Conservation (phyloP, 2,329 filamentous ascomycete species). For the Penicillium thymicola region DNA sequence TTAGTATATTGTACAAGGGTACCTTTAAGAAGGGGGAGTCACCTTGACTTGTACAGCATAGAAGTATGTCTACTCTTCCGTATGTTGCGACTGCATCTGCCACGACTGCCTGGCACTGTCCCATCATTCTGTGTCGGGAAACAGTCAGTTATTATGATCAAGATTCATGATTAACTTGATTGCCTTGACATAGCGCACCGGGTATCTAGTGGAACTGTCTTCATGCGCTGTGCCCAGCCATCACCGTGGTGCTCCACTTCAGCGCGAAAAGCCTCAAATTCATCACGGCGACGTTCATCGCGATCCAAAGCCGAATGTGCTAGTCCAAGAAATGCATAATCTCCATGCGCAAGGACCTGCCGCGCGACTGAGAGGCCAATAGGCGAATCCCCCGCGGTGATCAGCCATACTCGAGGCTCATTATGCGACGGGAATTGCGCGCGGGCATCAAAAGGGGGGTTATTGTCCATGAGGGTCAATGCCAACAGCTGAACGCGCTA, state of each 20-base stretch:
- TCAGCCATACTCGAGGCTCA: slow-evolving; percentile 82
- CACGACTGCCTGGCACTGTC: slow-evolving; percentile 78
- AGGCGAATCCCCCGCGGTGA: slow-evolving; percentile 82
- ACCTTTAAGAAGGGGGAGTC: slow-evolving; percentile 8
- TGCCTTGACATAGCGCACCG: slow-evolving; percentile 35
- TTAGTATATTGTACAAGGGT: slow-evolving; percentile 7
- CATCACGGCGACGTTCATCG: slow-evolving; percentile 68
- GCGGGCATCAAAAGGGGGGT: slow-evolving; percentile 33
- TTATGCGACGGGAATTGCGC: slow-evolving; percentile 58
- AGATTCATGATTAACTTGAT: neutral
- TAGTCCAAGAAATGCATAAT: slow-evolving; percentile 82
- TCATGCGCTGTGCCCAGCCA: slow-evolving; percentile 76
- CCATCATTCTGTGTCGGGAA: slow-evolving; percentile 48
- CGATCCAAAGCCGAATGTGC: slow-evolving; percentile 72
- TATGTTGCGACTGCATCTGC: slow-evolving; percentile 83
- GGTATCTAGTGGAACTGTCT: slow-evolving; percentile 58
- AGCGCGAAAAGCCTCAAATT: slow-evolving; percentile 76
- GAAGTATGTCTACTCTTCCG: slow-evolving; percentile 80
- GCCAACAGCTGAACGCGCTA: slow-evolving; percentile 23
- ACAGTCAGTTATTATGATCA: slow-evolving; percentile 11
- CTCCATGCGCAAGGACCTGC: slow-evolving; percentile 82
- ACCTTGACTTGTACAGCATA: slow-evolving; percentile 88
- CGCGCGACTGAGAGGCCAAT: slow-evolving; percentile 78
- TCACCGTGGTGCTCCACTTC: slow-evolving; percentile 61
- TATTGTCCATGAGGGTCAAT: slow-evolving; percentile 33